These are phyloP conservation scores for Aureobasidium pullulans DNA, from an alignment of 2,329 filamentous ascomycete species.

Conservation along the genomic window DNA sequence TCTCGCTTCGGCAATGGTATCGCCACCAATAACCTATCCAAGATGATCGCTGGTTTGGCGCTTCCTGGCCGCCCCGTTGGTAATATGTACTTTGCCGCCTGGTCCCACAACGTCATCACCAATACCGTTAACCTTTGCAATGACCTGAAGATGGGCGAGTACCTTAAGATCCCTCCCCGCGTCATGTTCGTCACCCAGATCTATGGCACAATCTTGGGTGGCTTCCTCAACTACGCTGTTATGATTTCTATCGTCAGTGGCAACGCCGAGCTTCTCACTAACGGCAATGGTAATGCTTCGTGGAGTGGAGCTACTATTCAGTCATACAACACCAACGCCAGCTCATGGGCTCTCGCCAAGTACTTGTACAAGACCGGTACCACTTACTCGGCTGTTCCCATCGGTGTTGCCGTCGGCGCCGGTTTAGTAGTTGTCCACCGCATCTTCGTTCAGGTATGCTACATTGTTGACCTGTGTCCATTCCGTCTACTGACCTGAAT, in stretches of 20 bases:
- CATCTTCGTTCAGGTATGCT: conserved; percentile 32
- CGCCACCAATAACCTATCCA: conserved; percentile 52
- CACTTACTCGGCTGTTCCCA: conserved; percentile 17
- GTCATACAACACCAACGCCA: conserved; percentile 30
- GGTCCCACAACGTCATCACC: conserved; percentile 51
- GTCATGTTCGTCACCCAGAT: conserved; percentile 51
- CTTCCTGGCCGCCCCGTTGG: conserved; percentile 46
- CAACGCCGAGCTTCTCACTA: conserved; percentile 42
- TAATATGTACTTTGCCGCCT: conserved; percentile 53
- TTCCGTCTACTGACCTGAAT: background rate
- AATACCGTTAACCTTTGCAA: conserved; percentile 45
- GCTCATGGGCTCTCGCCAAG: conserved; percentile 34
- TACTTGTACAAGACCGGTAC: conserved; percentile 45
- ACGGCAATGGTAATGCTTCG: conserved; percentile 40
- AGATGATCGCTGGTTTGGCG: conserved; percentile 48
- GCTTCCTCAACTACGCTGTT: conserved; percentile 47
- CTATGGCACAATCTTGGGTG: conserved; percentile 49
- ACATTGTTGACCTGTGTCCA: no score
- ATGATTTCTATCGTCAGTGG: conserved; percentile 48
- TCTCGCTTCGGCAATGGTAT: conserved; percentile 51
- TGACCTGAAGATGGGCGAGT: conserved; percentile 54
- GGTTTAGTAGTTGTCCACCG: conserved; percentile 37
- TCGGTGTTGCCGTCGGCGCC: conserved; percentile 44
- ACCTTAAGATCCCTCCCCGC: conserved; percentile 50
- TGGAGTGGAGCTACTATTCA: conserved; percentile 50